These are phyloP conservation scores for Papilionanthe hybrid DNA, from an alignment of 116 monocot species.

Conservation along the genomic window DNA sequence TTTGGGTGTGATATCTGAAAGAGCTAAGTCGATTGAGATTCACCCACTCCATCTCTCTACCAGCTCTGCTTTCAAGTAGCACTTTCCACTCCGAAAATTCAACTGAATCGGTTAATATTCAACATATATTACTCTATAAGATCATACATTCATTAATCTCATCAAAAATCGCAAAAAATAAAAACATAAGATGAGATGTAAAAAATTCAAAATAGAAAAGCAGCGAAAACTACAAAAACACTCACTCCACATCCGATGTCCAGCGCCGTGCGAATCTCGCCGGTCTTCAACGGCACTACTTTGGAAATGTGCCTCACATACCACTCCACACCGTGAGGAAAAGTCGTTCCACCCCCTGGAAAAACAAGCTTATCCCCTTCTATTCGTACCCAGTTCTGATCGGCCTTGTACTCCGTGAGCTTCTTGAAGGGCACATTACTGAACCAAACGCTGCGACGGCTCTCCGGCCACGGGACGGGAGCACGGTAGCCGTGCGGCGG, in stretches of 20 bases:
- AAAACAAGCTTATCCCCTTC: slow-evolving; percentile 72
- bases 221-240: neutral
- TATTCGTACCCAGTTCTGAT: slow-evolving; percentile 65
- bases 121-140: neutral
- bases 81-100: no score
- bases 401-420: slow-evolving; percentile 51
- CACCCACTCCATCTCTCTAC: no score
- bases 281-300: slow-evolving; percentile 45
- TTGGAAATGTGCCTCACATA: slow-evolving; percentile 54
- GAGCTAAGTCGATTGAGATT: no score
- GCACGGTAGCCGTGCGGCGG: slow-evolving; percentile 48
- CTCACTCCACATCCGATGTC: slow-evolving; percentile 84
- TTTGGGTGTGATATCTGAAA: no score
- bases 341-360: slow-evolving; percentile 85
- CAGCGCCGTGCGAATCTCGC: slow-evolving; percentile 59
- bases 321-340: slow-evolving; percentile 51
- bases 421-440: slow-evolving; percentile 63
- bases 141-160: neutral
- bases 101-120: neutral
- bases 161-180: neutral
- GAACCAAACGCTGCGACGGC: slow-evolving; percentile 61
- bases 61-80: no score
- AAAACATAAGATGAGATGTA: neutral
- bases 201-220: neutral
- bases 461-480: slow-evolving; percentile 54